phyloP scores from a whole-genome alignment of 2,329 filamentous ascomycete genomes.

The Orbilia brochopaga region DNA sequence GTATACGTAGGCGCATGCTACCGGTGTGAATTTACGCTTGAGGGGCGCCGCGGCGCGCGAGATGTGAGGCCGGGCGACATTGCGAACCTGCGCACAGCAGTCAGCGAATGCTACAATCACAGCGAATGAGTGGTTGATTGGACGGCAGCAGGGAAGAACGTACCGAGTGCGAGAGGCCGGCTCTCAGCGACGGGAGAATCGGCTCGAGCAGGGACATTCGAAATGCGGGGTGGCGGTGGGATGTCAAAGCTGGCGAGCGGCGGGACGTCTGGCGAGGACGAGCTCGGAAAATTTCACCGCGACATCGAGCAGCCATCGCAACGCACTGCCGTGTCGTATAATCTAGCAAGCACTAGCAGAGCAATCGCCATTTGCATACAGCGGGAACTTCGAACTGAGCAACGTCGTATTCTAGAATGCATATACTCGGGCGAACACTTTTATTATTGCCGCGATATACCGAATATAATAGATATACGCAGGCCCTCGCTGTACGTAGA shows the following conservation, averaged over 20 bases:
- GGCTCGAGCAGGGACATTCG: slow-evolving; percentile 48
- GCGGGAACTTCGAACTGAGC: too few relatives aligned
- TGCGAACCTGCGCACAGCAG: slow-evolving; percentile 19
- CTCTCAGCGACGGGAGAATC: slow-evolving; percentile 48
- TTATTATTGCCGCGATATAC: neutral
- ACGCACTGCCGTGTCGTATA: neutral
- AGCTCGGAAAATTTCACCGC: slow-evolving; percentile 23
- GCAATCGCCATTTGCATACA: too few relatives aligned
- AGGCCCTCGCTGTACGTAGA: neutral
- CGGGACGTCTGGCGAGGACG: neutral
- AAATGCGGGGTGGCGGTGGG: slow-evolving; percentile 1
- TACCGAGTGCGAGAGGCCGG: slow-evolving; percentile 45
- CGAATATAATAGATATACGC: neutral
- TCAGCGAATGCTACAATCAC: neutral
- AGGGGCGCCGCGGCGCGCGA: slow-evolving; percentile 6
- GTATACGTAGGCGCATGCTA: neutral
- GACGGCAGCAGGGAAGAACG: neutral
- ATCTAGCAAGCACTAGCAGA: too few relatives aligned
- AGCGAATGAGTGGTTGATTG: neutral
- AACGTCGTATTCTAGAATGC: too few relatives aligned
- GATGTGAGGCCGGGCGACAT: slow-evolving; percentile 26
- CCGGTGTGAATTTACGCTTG: slow-evolving; percentile 35
- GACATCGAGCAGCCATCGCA: neutral
- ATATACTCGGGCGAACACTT: neutral
- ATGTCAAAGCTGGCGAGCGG: slow-evolving; percentile 8